Base-by-base conservation (phyloP, 768 basidiomycete species). In the Trametes maxima region DNA sequence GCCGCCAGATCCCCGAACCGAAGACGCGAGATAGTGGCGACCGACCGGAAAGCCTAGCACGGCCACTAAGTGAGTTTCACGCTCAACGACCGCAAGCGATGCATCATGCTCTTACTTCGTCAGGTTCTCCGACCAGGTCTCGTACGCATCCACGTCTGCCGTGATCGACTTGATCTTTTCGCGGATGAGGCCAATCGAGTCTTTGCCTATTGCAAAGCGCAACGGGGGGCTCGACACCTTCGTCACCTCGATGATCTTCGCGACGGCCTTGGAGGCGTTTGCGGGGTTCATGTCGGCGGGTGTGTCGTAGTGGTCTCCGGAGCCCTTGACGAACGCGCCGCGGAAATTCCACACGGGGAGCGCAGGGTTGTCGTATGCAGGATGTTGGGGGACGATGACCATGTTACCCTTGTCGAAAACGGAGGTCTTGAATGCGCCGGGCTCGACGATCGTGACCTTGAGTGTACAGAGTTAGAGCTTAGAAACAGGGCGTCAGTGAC, bases 401-500 rank as follows among this genome's bases (percentile, higher is more conserved):
- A 57, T 21, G 19, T 46, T 37, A 10, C 21, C 43, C 17, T n/a
- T 17, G 16, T 16, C 25, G 21, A 54, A 19, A 21, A 49, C 44
- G 11, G 65, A 62, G 35, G 60, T 49, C 33, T 57, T 50, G 60
- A 72, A 70, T 2, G 52, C 56, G 6, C 69, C 69, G 13, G 64
- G 64, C 52, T 65, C 62, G 52, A 69, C 36, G 59, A 67, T 25
- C 13, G 66, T 58, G 17, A 72, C 45, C 69, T 72, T 37, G 0
- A 44, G 8, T 5, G 19, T 17, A 10, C 10, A 3, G 43, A 5
- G 4, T n/a, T 17, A 10, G 17, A 21, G 10, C 10, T 17, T 1
- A 19, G n/a, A n/a, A 21, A n/a, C 10, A 19, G 4, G 43, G n/a
- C 8, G 10, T 10, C 8, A 19, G 16, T 17, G n/a, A n/a, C 17